Percentiles rank a stretch among this genome's conserved stretches.
Conservation (phyloP, 2,329 filamentous ascomycete species). For the Ilyonectria sp. region DNA sequence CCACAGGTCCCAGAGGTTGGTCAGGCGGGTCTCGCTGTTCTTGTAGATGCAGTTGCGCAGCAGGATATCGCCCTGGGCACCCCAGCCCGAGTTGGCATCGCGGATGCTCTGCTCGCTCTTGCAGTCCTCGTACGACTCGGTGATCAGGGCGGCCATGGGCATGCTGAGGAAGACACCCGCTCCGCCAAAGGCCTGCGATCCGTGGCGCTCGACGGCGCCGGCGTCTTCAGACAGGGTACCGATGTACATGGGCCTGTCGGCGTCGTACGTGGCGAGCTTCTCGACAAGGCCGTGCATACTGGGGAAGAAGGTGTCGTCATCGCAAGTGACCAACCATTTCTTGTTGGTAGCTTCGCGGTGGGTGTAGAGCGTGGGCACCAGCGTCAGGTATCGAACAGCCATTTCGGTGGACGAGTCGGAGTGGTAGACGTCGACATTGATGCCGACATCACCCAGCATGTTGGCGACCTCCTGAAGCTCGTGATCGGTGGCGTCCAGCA, state of each 20-base stretch:
- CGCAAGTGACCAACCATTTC: conserved; percentile 75
- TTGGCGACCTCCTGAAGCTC: conserved; percentile 66
- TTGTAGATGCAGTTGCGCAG: conserved; percentile 76
- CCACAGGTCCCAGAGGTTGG: conserved; percentile 70
- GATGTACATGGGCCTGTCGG: conserved; percentile 69
- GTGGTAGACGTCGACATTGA: conserved; percentile 71
- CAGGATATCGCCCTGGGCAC: conserved; percentile 73
- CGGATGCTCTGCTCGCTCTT: conserved; percentile 65
- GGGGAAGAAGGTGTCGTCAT: conserved; percentile 77
- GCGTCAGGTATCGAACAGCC: conserved; percentile 71
- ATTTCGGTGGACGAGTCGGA: conserved; percentile 69
- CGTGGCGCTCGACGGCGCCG: conserved; percentile 71
- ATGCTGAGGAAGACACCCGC: conserved; percentile 75
- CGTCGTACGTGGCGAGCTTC: conserved; percentile 67
- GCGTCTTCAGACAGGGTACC: conserved; percentile 75
- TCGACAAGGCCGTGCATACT: conserved; percentile 69
- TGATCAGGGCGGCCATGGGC: conserved; percentile 62
- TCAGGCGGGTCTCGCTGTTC: conserved; percentile 72
- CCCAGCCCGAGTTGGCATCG: conserved; percentile 72
- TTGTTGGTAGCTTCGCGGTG: conserved; percentile 63
- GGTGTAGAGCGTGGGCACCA: conserved; percentile 69
- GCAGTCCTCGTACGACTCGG: conserved; percentile 62
- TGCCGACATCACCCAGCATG: conserved; percentile 63
- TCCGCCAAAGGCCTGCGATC: conserved; percentile 75
- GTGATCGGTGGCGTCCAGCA: conserved; percentile 67